These are phyloP conservation scores for Dianthus caryophyllus DNA, from an alignment of 148 eudicot genomes.

Conservation along the genomic window DNA sequence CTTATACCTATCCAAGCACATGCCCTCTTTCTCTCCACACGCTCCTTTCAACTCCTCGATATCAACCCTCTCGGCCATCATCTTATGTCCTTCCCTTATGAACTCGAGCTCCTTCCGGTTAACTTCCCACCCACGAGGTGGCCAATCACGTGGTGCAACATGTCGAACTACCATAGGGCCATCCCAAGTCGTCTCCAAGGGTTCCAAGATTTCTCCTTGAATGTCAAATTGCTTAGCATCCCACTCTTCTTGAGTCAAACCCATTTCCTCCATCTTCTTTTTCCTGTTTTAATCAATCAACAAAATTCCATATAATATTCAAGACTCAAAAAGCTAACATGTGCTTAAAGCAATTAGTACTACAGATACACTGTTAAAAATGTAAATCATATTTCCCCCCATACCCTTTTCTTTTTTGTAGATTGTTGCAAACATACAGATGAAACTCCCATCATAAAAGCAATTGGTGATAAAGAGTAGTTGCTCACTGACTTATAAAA, in stretches of 20 bases:
- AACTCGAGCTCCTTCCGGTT: constrained; percentile 78
- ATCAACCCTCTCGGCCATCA: constrained; percentile 56
- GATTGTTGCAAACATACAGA: too few relatives aligned
- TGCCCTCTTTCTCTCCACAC: constrained; percentile 35
- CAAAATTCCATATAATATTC: too few relatives aligned
- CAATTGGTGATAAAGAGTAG: too few relatives aligned
- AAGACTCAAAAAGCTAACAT: background rate
- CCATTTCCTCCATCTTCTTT: constrained; percentile 73
- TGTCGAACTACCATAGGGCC: constrained; percentile 73
- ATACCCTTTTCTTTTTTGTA: too few relatives aligned
- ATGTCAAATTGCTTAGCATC: constrained; percentile 77
- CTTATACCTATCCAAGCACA: constrained; percentile 87
- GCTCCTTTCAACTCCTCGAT: constrained; percentile 47
- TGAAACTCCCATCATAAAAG: too few relatives aligned
- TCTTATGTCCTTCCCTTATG: constrained; percentile 77
- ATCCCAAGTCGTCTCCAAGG: constrained; percentile 63
- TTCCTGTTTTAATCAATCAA: constrained; percentile 19
- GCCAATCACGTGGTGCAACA: constrained; percentile 97
- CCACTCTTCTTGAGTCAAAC: constrained; percentile 75
- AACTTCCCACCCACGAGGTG: constrained; percentile 90
- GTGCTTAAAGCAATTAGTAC: too few relatives aligned
- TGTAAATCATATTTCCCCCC: too few relatives aligned
- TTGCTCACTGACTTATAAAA: too few relatives aligned
- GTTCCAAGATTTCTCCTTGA: constrained; percentile 69
- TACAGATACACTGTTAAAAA: too few relatives aligned